phyloP scores from a whole-genome alignment of 768 basidiomycete species.

The Trichaptum fuscoviolaceum region DNA sequence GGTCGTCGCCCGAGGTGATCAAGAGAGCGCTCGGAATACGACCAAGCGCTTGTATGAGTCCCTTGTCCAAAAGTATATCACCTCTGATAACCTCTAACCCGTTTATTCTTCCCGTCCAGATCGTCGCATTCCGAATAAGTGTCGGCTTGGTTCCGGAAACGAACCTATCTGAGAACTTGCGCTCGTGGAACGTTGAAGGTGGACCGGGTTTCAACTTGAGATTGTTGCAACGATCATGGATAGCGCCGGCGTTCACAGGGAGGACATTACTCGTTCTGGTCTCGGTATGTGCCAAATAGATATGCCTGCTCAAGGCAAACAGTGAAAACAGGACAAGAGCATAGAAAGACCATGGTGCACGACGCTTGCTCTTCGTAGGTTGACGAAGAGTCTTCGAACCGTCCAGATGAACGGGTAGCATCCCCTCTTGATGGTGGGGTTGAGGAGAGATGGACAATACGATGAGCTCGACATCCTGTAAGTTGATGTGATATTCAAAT shows the following conservation, averaged over 20 bases:
- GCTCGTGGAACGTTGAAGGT: neutral
- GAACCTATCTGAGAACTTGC: conserved; percentile 44
- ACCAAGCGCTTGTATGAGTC: conserved; percentile 56
- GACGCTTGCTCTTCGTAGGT: neutral
- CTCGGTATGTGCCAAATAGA: neutral
- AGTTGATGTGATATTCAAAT: neutral
- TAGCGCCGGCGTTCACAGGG: neutral
- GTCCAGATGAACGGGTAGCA: neutral
- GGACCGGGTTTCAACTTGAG: neutral
- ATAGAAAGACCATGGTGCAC: neutral
- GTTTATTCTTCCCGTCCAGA: conserved; percentile 68
- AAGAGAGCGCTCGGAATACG: conserved; percentile 23
- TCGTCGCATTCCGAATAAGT: conserved; percentile 61
- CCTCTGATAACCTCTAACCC: conserved; percentile 56
- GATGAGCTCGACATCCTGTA: neutral
- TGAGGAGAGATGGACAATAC: neutral
- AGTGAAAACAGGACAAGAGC: neutral
- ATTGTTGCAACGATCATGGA: neutral
- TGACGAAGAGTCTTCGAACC: neutral
- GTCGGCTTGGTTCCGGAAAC: conserved; percentile 47
- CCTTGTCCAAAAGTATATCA: conserved; percentile 58
- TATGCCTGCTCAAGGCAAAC: neutral
- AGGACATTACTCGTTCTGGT: neutral
- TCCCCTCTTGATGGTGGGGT: neutral
- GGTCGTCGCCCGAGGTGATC: conserved; percentile 8